These are phyloP conservation scores for Musa beccarii DNA, from an alignment of 176 grass and related monocot genomes.

Conservation along the genomic window DNA sequence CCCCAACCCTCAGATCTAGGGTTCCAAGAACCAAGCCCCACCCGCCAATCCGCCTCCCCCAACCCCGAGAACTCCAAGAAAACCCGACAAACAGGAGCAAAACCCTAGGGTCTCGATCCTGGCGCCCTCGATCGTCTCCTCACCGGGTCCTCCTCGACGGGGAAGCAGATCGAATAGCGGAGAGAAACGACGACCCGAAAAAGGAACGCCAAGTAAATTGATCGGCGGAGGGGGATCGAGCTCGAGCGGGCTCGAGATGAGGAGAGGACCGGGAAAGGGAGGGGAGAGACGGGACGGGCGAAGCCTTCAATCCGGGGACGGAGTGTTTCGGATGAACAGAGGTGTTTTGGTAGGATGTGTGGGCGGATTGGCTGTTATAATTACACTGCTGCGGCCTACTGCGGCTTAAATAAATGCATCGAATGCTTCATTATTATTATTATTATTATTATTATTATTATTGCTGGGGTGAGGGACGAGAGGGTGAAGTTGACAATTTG, in stretches of 20 bases:
- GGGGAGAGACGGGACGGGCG: not conserved
- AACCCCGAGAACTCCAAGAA: not conserved
- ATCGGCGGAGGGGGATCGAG: not conserved
- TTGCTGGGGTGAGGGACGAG: no score
- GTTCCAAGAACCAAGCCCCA: slow-evolving; percentile 17
- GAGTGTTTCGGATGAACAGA: not conserved
- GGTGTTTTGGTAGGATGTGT: not conserved
- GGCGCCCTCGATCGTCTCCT: not conserved
- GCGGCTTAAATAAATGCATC: no score
- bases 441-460: no score
- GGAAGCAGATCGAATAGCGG: not conserved
- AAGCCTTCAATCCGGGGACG: not conserved
- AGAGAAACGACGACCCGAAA: not conserved
- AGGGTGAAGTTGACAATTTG: no score
- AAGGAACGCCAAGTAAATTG: not conserved
- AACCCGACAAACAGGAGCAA: not conserved
- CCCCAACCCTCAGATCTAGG: slow-evolving; percentile 45
- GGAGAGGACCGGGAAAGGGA: not conserved
- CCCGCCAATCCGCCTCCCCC: not conserved
- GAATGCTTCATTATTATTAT: no score
- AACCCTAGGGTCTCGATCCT: not conserved
- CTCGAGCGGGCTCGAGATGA: not conserved
- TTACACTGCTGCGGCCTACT: not conserved
- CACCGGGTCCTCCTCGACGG: not conserved
- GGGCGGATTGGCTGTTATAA: not conserved